Evolutionary conservation across 1,284 basidiomycete genomes (phyloP), one percentile per base, ranked within the genome.

Genomic region (Heterobasidion annosum): DNA sequence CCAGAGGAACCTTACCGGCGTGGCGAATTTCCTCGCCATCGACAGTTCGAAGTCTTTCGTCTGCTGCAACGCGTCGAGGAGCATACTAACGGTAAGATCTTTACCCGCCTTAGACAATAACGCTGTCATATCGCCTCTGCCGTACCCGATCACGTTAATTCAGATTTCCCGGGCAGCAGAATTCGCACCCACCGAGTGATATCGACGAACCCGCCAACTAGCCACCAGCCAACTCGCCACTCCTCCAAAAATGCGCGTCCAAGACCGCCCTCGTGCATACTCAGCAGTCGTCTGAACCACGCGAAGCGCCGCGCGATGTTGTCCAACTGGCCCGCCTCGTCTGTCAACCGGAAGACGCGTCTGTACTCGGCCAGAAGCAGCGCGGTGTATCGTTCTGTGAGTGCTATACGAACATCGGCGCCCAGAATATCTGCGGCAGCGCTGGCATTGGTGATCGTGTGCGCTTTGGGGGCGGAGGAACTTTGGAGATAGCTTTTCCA

Each of bases 301-400:
- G 95, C 92, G 62, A 94, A 99, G 42, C 97, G 82, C 15, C 96
- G 78, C 0, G 91, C 83, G 5, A 98, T 81, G 60, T 99, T 99
- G 70, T 99, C 97, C 47, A 99, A 77, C 67, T 98, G 93, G 1
- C 96, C 97, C 0, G 97, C 89, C 70, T 98, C 94, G 63, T 96
- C 93, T 1, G 85, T 85, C 2, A 87, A 79, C 57, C 91, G 84
- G 72, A 99, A 99, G 65, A 99, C 96, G 15, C 95, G 86, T 10
- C 95, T 85, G 66, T 99, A 99, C 68, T 99, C 97, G 64, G 93
- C 91, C 34, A 99, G 78, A 66, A 98, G 92, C 9, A 95, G 78
- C 10, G 87, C 83, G 46, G 92, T 86, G 65, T 98, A 98, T 57
- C 93, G 88, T 54, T 96, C 92, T 19, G 99, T 77, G 52, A 98